Evolutionary conservation across 208 protist genomes (phyloP).

Genomic region (Trichomonas gallinae): DNA sequence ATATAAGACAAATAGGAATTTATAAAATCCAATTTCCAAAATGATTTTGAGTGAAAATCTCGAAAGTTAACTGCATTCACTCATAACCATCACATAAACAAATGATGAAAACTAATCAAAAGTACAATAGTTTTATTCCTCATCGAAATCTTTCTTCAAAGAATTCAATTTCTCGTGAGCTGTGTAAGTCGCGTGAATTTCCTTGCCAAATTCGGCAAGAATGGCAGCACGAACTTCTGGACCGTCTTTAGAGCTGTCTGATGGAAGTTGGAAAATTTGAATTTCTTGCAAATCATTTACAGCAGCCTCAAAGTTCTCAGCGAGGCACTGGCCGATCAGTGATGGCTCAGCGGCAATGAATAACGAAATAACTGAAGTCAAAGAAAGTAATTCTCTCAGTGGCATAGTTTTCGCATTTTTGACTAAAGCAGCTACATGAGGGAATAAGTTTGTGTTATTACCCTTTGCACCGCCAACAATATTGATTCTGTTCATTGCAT

Average conservation of each 20-base stretch:
- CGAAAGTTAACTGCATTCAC: too few species aligned
- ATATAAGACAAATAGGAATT: too few species aligned
- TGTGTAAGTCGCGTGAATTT: constrained; percentile 6
- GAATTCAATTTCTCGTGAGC: neutral
- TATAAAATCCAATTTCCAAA: too few species aligned
- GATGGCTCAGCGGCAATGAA: neutral
- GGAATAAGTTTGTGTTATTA: neutral
- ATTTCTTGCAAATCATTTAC: neutral
- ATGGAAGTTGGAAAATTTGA: neutral
- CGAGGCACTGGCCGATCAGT: neutral
- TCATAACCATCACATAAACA: too few species aligned
- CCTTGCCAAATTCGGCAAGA: neutral
- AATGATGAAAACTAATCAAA: neutral
- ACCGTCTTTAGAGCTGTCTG: neutral
- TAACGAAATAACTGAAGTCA: neutral
- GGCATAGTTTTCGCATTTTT: neutral
- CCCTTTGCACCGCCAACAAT: neutral
- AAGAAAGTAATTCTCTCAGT: neutral
- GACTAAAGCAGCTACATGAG: neutral
- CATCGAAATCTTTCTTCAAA: neutral
- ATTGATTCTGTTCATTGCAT: neutral
- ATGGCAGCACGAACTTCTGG: neutral
- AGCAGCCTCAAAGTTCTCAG: neutral
- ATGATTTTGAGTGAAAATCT: too few species aligned
- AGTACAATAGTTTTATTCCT: neutral